Percentiles rank a stretch among this genome's conserved stretches.
Evolutionary conservation across 2,329 filamentous ascomycete genomes (phyloP).

Genomic region (Diaporthe nobilis): DNA sequence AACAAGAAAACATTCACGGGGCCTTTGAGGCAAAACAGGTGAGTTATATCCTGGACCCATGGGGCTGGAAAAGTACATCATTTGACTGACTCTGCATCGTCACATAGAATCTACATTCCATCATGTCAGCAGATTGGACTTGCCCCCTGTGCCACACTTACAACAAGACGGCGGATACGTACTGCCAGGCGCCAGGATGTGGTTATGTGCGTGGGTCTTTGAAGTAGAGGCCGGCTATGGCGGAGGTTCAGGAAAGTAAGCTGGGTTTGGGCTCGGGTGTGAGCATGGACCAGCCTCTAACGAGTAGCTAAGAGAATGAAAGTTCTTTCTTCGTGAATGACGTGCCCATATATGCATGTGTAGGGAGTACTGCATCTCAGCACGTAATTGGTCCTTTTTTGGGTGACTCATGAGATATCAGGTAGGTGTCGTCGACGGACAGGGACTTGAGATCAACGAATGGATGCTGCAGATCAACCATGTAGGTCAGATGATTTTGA

Average conservation of each 20-base stretch:
- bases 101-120: background rate
- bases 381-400: background rate
- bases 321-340: background rate
- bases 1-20: no score
- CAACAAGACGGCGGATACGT: background rate
- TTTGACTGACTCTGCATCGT: background rate
- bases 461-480: no score
- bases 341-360: background rate
- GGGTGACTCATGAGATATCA: no score
- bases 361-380: background rate
- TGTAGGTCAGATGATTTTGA: no score
- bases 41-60: no score
- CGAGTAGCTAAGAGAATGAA: background rate
- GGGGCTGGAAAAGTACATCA: no score
- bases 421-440: no score
- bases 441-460: no score
- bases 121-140: conserved; percentile 1
- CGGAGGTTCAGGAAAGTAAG: background rate
- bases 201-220: background rate
- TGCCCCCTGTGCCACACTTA: background rate
- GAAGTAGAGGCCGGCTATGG: background rate
- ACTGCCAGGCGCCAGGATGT: background rate
- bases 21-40: no score
- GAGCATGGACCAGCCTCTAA: background rate
- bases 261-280: background rate